Conservation (phyloP, 805 yeast species). For the Cyberlindnera saturnus region DNA sequence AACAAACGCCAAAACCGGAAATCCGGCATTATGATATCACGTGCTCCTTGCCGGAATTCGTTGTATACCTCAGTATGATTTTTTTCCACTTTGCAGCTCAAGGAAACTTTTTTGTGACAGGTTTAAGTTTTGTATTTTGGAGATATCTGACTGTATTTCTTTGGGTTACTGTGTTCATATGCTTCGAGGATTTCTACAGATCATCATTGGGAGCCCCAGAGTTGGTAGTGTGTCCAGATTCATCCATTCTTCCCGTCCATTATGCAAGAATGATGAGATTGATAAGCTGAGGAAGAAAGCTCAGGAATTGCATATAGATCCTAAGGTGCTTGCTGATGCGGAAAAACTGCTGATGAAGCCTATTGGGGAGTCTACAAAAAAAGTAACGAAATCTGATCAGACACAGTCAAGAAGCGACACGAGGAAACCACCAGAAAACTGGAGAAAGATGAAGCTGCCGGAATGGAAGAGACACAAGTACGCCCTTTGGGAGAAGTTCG, state of each 20-base stretch:
- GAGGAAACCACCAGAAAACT: slow-evolving; percentile 31
- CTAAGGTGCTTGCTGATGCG: slow-evolving; percentile 3
- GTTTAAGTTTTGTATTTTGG: no score
- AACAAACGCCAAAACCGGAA: slow-evolving; percentile 3
- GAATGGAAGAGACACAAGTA: slow-evolving; percentile 69
- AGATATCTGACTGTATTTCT: no score
- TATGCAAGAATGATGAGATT: neutral
- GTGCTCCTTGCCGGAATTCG: no score
- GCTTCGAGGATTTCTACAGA: no score
- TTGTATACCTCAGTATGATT: no score
- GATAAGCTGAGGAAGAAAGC: neutral
- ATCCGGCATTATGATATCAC: neutral
- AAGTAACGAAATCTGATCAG: slow-evolving; percentile 4
- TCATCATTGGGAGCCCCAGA: neutral
- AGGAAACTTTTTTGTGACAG: no score
- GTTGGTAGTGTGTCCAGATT: neutral
- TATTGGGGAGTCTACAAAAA: no score
- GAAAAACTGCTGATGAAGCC: neutral
- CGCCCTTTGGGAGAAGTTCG: slow-evolving; percentile 55
- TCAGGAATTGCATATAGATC: neutral
- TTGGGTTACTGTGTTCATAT: no score
- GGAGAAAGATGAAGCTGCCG: slow-evolving; percentile 43
- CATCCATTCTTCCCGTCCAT: neutral
- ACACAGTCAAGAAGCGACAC: slow-evolving; percentile 16
- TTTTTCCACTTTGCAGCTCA: no score